A percentile compares a stretch with the other conserved stretches of the same genome.
Evolutionary conservation across 176 grass and related monocot species (phyloP).

Genomic region (Otatea glauca): DNA sequence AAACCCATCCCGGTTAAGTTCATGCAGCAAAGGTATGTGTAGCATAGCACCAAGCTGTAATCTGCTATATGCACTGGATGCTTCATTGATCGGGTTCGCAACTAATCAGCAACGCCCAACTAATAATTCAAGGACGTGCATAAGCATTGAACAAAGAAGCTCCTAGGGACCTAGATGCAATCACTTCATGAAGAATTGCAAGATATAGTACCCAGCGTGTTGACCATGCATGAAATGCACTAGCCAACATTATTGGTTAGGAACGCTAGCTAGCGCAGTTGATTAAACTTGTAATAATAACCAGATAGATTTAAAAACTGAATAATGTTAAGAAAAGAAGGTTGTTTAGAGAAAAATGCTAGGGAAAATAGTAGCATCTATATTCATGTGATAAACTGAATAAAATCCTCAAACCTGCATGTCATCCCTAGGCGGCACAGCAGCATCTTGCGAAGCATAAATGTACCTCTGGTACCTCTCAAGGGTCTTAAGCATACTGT

Average conservation of each 20-base stretch:
- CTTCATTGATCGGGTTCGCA: not conserved
- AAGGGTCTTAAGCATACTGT: slow-evolving; percentile 76
- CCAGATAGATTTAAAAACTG: not conserved
- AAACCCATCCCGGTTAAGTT: not conserved
- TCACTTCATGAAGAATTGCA: not conserved
- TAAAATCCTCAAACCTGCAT: slow-evolving; percentile 56
- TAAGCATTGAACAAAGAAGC: not conserved
- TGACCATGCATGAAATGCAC: slow-evolving; percentile 5
- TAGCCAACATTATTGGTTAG: not conserved
- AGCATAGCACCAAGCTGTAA: not conserved
- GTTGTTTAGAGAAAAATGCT: not conserved
- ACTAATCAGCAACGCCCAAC: not conserved
- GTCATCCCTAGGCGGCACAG: slow-evolving; percentile 45
- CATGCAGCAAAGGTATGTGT: not conserved
- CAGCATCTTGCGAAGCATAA: slow-evolving; percentile 58
- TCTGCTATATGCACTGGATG: not conserved
- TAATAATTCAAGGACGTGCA: slow-evolving; percentile 13
- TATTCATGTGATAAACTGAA: not conserved
- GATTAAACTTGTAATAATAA: not conserved
- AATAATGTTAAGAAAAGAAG: not conserved
- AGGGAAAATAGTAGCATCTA: not conserved
- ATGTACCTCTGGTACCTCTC: slow-evolving; percentile 74
- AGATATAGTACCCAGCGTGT: not conserved
- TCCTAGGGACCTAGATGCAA: not conserved
- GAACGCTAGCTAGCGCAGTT: not conserved